Conservation (phyloP, 768 basidiomycete species). For the Mycena rebaudengoi region DNA sequence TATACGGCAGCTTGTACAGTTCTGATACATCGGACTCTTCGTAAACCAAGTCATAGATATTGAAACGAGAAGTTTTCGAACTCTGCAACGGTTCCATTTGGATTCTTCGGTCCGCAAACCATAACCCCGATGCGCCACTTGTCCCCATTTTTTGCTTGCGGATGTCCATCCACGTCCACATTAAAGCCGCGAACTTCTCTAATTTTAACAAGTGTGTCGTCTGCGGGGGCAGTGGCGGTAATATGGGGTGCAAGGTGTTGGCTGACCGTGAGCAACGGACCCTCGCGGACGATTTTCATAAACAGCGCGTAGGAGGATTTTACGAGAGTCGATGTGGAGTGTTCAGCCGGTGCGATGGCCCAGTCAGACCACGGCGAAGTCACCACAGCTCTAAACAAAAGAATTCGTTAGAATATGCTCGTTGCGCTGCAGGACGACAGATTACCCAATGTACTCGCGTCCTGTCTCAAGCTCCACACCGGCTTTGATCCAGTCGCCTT, state of each 20-base stretch:
- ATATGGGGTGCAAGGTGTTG: background rate
- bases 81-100: conserved; percentile 7
- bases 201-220: conserved; percentile 3
- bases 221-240: background rate
- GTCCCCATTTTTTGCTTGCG: conserved; percentile 10
- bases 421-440: no score
- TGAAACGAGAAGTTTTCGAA: conserved; percentile 16
- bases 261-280: conserved; percentile 18
- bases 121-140: conserved; percentile 20
- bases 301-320: conserved; percentile 11
- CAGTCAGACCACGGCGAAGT: conserved; percentile 26
- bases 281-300: conserved; percentile 22
- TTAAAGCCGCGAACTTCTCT: conserved; percentile 20
- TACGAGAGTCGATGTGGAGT: conserved; percentile 18
- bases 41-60: conserved; percentile 12
- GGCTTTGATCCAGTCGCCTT: conserved; percentile 22
- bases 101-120: conserved; percentile 20
- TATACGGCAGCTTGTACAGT: no score
- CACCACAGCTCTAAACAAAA: conserved; percentile 1
- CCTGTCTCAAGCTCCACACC: conserved; percentile 22
- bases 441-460: conserved; percentile 17
- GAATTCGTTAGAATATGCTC: background rate
- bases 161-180: conserved; percentile 10
- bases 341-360: conserved; percentile 13
- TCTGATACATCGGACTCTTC: no score